Conservation (phyloP, 1,284 basidiomycete species). For the Testicularia cyperi region DNA sequence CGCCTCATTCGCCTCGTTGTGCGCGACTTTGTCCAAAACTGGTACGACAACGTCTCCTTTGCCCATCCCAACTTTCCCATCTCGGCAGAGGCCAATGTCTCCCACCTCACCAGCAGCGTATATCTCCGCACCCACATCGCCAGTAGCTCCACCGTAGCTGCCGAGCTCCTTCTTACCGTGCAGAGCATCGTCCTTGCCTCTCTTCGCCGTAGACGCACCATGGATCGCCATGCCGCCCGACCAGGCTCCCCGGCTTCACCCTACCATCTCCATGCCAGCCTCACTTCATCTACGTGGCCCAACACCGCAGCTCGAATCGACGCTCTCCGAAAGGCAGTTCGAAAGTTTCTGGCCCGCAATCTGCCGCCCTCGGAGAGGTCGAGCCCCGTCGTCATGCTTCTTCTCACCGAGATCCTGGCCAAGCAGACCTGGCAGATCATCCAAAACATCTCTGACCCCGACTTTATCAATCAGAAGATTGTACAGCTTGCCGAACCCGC, state of each 20-base stretch:
- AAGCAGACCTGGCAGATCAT: constrained; percentile 52
- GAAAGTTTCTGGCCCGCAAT: constrained; percentile 40
- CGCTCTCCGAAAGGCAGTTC: constrained; percentile 41
- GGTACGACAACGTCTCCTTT: constrained; percentile 50
- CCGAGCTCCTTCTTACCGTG: constrained; percentile 46
- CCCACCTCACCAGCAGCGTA: constrained; percentile 37
- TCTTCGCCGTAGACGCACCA: constrained; percentile 25
- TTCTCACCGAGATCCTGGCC: constrained; percentile 45
- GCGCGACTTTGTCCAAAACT: constrained; percentile 48
- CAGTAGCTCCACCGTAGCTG: constrained; percentile 37
- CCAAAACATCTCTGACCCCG: constrained; percentile 45
- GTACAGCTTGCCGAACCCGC: constrained; percentile 42
- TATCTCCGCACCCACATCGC: constrained; percentile 28
- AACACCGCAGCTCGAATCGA: constrained; percentile 39
- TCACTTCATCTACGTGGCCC: constrained; percentile 28
- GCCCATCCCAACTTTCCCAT: constrained; percentile 43
- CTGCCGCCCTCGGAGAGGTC: constrained; percentile 31
- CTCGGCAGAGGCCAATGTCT: constrained; percentile 41
- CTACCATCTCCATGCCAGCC: constrained; percentile 1
- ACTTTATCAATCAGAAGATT: constrained; percentile 51
- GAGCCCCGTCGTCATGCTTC: constrained; percentile 33
- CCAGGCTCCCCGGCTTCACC: background rate
- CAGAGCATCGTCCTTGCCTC: constrained; percentile 46
- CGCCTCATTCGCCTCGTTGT: constrained; percentile 38
- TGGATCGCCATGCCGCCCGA: background rate